Evolutionary conservation across 108 stramenopile species (phyloP).

Genomic region (Pseudonitzschia delicatissima): DNA sequence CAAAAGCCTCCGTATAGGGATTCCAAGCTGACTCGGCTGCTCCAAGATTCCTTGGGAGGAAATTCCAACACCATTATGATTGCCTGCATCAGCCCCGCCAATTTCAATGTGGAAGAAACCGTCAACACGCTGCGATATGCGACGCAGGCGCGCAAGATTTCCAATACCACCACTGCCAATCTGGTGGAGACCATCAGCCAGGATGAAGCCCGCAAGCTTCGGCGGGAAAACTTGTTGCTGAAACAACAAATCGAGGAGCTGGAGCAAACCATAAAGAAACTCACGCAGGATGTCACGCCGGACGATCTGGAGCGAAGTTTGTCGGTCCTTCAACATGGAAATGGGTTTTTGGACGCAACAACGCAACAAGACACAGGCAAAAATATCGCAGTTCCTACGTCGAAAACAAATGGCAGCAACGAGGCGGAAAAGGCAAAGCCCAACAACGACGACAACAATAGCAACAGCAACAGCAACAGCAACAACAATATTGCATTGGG

Average conservation of each 20-base stretch:
- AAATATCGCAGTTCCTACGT: not conserved
- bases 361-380: not conserved
- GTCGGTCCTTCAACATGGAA: conserved; percentile 13
- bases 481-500: not conserved
- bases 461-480: not conserved
- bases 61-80: conserved; percentile 93
- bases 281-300: conserved; percentile 28
- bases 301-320: conserved; percentile 27
- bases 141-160: conserved; percentile 92
- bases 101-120: conserved; percentile 93
- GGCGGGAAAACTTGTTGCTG: conserved; percentile 70
- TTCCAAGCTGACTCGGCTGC: conserved; percentile 87
- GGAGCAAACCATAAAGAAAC: conserved; percentile 23
- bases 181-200: conserved; percentile 56
- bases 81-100: conserved; percentile 90
- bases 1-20: conserved; percentile 80
- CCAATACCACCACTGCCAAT: conserved; percentile 87
- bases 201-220: conserved; percentile 63
- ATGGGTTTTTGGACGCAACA: not conserved
- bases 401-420: not conserved
- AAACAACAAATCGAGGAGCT: conserved; percentile 53
- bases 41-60: conserved; percentile 91
- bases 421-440: not conserved
- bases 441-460: not conserved
- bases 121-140: conserved; percentile 94